Evolutionary conservation across 805 yeast genomes (phyloP), one percentile per base, ranked within the genome.

Genomic region (Blastobotrys peoriensis): DNA sequence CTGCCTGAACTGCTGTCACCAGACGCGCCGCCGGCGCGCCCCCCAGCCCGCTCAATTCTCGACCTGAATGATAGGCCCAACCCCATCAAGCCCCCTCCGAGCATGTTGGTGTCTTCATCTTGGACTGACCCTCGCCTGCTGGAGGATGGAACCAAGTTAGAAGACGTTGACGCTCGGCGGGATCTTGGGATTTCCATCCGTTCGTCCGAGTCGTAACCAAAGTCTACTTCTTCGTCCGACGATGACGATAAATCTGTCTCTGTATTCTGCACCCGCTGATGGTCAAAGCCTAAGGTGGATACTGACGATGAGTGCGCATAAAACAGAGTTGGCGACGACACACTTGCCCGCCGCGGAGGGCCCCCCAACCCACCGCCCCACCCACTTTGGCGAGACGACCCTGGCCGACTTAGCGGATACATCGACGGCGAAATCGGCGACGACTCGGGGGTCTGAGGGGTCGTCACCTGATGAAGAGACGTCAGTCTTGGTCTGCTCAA

Each of bases 351-450:
- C 30, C 30, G n/a, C n/a, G n/a, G n/a, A n/a, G n/a, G n/a, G n/a
- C n/a, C n/a, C n/a, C n/a, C n/a, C n/a, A n/a, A n/a, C n/a, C n/a
- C n/a, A n/a, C n/a, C n/a, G n/a, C n/a, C n/a, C 30, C 30, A 25
- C 30, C 30, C 8, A 25, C 30, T 25, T 13, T 13, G 30, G 30
- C 30, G 13, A 25, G 30, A 25, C 30, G 30, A 25, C 13, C 30
- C 30, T 8, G 30, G 30, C 30, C 30, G 8, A 17, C 37, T 18
- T 19, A 34, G 21, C 10, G 37, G 37, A 34, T 9, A 9, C 6
- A 44, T 43, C 8, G 51, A 40, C n/a, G 53, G 50, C 35, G 46
- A 45, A 5, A 49, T 33, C 9, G 55, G 53, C 27, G 55, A 51
- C 25, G 52, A 43, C 33, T 51, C 55, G 15, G 54, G 54, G 18